Evolutionary conservation across 805 yeast genomes (phyloP).

Genomic region (Debaryomyces hansenii): DNA sequence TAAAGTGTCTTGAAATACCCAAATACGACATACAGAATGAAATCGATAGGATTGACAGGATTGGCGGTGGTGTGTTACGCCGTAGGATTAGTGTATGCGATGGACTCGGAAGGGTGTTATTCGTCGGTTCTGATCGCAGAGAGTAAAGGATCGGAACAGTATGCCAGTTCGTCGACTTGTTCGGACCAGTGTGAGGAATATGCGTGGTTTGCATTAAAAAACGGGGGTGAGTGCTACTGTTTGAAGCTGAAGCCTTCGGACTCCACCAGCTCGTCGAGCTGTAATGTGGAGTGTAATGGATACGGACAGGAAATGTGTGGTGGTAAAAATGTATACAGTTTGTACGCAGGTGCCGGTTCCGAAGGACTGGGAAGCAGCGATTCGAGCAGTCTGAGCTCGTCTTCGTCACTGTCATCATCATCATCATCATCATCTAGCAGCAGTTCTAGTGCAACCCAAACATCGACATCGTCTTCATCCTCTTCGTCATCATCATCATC

Average conservation of each 20-base stretch:
- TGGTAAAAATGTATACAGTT: conserved; percentile 31
- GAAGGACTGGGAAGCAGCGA: conserved; percentile 1
- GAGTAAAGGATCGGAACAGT: conserved; percentile 21
- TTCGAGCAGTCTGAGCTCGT: not conserved
- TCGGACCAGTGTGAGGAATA: conserved; percentile 27
- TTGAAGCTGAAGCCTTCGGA: conserved; percentile 31
- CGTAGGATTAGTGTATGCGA: not conserved
- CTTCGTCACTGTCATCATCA: conserved; percentile 7
- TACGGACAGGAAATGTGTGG: conserved; percentile 38
- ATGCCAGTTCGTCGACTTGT: conserved; percentile 32
- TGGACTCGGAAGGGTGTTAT: conserved; percentile 25
- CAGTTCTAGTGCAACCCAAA: conserved; percentile 8
- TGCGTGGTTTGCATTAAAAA: conserved; percentile 37
- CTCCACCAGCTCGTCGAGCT: conserved; percentile 14
- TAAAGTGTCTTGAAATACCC: too few species aligned
- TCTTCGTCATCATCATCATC: conserved; percentile 6
- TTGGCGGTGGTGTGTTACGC: not conserved
- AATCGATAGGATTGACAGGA: not conserved
- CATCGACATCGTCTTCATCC: conserved; percentile 8
- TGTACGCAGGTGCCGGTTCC: conserved; percentile 26
- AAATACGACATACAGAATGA: not conserved
- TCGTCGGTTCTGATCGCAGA: conserved; percentile 26
- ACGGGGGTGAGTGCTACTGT: conserved; percentile 41
- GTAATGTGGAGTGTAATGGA: conserved; percentile 35
- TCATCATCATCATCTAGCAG: conserved; percentile 9